Percentiles rank a stretch among this genome's conserved stretches.
Conservation (phyloP, 169 alveolate genomes). For the Eimeria maxima region DNA sequence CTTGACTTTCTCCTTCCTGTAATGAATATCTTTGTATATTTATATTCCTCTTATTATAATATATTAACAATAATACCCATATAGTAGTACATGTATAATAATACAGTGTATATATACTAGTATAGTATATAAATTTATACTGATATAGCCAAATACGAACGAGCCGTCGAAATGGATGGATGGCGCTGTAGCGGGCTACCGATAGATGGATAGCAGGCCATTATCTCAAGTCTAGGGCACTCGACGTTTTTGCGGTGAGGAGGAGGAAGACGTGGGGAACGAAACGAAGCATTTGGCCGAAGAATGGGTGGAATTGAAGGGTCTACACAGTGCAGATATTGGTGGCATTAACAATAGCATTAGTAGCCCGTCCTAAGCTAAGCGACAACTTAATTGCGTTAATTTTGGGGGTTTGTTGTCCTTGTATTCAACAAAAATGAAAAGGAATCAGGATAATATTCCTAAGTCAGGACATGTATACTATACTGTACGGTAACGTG, state of each 20-base stretch:
- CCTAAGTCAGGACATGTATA: slow-evolving; percentile 94
- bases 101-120: too few species aligned
- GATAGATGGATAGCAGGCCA: slow-evolving; percentile 95
- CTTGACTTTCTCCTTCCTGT: too few species aligned
- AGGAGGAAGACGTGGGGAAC: slow-evolving; percentile 96
- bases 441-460: slow-evolving; percentile 82
- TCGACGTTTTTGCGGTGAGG: slow-evolving; percentile 87
- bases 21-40: too few species aligned
- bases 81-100: too few species aligned
- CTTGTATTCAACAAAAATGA: slow-evolving; percentile 36
- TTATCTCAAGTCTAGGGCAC: slow-evolving; percentile 82
- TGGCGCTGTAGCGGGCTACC: slow-evolving; percentile 96
- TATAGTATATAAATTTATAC: too few species aligned
- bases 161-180: too few species aligned
- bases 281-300: slow-evolving; percentile 94
- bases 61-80: too few species aligned
- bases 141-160: too few species aligned
- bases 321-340: slow-evolving; percentile 98
- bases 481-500: slow-evolving; percentile 90
- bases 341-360: too few species aligned
- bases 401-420: slow-evolving; percentile 45
- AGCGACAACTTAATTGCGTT: slow-evolving; percentile 91
- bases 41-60: too few species aligned
- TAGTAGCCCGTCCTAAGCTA: slow-evolving; percentile 96
- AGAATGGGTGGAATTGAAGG: slow-evolving; percentile 94